phyloP scores from a whole-genome alignment of 1,284 basidiomycete species.

The Earliella scabrosa region DNA sequence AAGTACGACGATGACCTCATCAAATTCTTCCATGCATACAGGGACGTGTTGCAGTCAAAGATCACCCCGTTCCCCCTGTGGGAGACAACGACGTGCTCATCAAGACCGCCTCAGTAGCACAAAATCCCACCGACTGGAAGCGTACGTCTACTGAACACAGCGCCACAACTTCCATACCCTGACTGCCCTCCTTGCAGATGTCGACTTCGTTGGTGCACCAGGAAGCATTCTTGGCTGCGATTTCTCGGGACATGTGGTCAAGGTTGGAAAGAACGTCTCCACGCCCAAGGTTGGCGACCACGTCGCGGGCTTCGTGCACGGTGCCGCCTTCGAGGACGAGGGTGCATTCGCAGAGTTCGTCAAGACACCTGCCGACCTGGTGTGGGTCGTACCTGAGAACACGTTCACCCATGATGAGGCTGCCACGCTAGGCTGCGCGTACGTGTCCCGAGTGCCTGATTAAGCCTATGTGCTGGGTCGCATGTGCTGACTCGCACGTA shows the following conservation, averaged over 20 bases:
- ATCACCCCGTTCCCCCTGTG: conserved; percentile 29
- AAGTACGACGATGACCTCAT: neutral
- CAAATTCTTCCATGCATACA: neutral
- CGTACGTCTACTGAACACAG: conserved; percentile 14
- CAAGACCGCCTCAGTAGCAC: conserved; percentile 29
- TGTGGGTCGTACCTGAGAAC: conserved; percentile 38
- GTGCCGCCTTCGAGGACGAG: conserved; percentile 29
- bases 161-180: neutral
- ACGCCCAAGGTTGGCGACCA: conserved; percentile 27
- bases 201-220: conserved; percentile 11
- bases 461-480: too few species aligned
- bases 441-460: conserved; percentile 10
- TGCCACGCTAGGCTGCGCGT: conserved; percentile 42
- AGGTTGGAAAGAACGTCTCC: conserved; percentile 26
- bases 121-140: conserved; percentile 30
- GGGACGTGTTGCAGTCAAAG: conserved; percentile 25
- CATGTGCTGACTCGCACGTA: too few species aligned
- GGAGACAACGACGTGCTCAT: conserved; percentile 33
- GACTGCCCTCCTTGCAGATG: conserved; percentile 7
- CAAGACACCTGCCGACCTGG: conserved; percentile 34
- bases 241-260: conserved; percentile 29
- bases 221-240: conserved; percentile 32
- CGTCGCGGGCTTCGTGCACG: conserved; percentile 31
- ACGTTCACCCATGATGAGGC: conserved; percentile 40
- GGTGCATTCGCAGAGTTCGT: conserved; percentile 47